Base-by-base conservation (phyloP, 108 stramenopile species). In the Nannochloropsis gaditana region DNA sequence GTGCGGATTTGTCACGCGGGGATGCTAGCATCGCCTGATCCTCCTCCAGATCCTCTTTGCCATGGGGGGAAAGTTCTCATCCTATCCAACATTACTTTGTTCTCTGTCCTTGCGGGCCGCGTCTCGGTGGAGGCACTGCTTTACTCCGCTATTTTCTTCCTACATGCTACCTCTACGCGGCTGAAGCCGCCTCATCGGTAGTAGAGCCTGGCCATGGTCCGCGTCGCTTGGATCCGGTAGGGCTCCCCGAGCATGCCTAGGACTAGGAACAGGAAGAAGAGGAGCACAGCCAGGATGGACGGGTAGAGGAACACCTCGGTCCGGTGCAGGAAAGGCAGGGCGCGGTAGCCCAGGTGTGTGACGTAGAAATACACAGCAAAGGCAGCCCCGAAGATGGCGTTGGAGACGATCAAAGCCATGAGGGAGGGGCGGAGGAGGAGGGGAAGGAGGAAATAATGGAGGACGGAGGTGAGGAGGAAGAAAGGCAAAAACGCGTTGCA, bases 261-360 rank as follows among this genome's bases (percentile, higher is more conserved):
- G 43, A 96, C 86, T 41, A 96, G 85, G 84, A 93, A 96, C 45
- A 95, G 89, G 44, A 94, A 90, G 79, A 92, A 94, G 93, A 79
- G 94, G 83, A 92, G 82, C 45, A 93, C 89, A 45, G 97, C 91
- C 41, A 91, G 94, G 43, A 94, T 96, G 89, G 95, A 93, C 41
- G 97, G 97, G 87, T 96, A 98, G 42, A 97, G 90, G 86, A 96
- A 97, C 15, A 95, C 94, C 93, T 98, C 95, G 3, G 96, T 98
- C 84, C 95, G 95, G 45, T 91, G 92, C 82, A 98, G 89, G 84
- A 97, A 97, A 11, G 96, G 96, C 41, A 97, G 84, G 84, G 44
- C 41, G 19, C 41, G 79, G 85, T 96, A 97, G 43, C 97, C 97
- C 84, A 98, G 91, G 93, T 98, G 96, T 0, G 97, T 98, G 84